Evolutionary conservation across 768 basidiomycete species (phyloP), one percentile per base, ranked within the genome.

Genomic region (Sporobolomyces pararoseus): DNA sequence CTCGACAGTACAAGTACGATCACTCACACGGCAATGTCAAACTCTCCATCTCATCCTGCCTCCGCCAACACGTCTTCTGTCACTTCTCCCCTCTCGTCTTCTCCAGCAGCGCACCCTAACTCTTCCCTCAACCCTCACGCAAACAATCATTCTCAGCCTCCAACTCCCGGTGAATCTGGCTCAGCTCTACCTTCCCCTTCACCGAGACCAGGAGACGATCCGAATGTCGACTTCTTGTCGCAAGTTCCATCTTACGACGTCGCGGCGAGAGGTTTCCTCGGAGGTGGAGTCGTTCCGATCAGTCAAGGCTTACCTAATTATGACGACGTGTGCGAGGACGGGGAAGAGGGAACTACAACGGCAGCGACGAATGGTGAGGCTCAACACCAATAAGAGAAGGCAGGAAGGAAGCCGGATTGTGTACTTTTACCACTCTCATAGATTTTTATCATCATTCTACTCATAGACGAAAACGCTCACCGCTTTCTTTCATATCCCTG

Each of bases 251-350:
- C 89, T 73, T 98, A 98, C 79, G 84, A 84, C 25, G 84, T 90
- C 53, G 91, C 94, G 4, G 86, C 88, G 70, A 82, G 88, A 19
- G 93, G 92, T 9, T 95, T 94, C 80, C 83, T 94, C 32, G 93
- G 93, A 10, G 85, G 84, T 6, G 92, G 93, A 7, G 87, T 94
- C n/a, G 87, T 89, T 14, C 92, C 95, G 21, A 88, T 88, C 75
- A 83, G 88, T 82, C 82, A 81, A 32, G 91, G 89, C 9, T 77
- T 95, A 74, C 94, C 94, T 54, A 89, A 87, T 46, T 98, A 98
- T 75, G 91, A 90, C 74, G 91, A 91, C 21, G 59, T 62, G 31
- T 65, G 58, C 47, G 51, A 19, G 66, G 42, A 27, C 16, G 68
- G 19, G 39, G 32, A 47, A 9, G 23, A 53, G 21, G 21, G 19